Base-by-base conservation (phyloP, 1,284 basidiomycete species). In the Inonotus hispidus region DNA sequence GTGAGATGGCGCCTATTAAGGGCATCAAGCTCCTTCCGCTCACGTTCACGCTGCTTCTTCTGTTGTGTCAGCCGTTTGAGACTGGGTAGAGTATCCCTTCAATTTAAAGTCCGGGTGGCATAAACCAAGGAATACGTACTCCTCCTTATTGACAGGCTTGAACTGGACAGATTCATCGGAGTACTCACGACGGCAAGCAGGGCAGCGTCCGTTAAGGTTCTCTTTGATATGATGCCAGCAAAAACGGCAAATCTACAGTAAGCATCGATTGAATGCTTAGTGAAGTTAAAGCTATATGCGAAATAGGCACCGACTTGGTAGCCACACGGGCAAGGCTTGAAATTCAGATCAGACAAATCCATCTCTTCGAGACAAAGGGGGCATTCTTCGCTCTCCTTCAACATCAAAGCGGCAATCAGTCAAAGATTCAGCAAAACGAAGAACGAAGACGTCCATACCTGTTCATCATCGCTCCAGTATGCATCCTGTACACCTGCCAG, bases 221-320 rank as follows among this genome's bases (percentile, higher is more conserved):
- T 94, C 85, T 79, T 93, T 91, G 83, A 98, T 96, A 76, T 98
- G 95, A 77, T 98, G 93, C 88, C 95, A 99, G 75, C 97, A 99
- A 78, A 99, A 99, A 63, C 95, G 92, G 74, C 97, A 99, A 68
- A 99, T 95, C 95, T 98, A 67, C 11, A 53, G 46, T 47, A n/a
- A 6, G 37, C 27, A 29, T 10, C 45, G 27, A 52, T 53, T 35
- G 45, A 16, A n/a, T n/a, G n/a, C n/a, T n/a, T n/a, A 43, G 41
- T n/a, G 2, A 43, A 14, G 41, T 11, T 43, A 53, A 56, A 39
- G 53, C 25, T 27, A 56, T 56, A 57, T 63, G 63, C 60, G 66
- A 62, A 65, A 62, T n/a, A n/a, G 47, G 43, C 58, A 70, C 77
- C 69, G 72, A 92, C 95, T 82, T 98, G 95, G 77, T 99, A 97